These are phyloP conservation scores for Aspergillus sp. DNA, from an alignment of 2,329 filamentous ascomycete species.

Conservation along the genomic window DNA sequence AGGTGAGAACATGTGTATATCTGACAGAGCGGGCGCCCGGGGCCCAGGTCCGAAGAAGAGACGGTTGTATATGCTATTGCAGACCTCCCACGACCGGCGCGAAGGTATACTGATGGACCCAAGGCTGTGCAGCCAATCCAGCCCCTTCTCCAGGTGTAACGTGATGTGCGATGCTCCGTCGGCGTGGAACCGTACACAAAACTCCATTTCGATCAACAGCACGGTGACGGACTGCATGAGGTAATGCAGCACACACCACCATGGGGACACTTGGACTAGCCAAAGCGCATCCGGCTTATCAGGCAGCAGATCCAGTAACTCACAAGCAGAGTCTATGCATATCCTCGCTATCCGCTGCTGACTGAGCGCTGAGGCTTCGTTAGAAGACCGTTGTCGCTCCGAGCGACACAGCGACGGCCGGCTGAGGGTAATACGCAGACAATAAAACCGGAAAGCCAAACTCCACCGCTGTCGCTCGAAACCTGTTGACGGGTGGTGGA, in stretches of 20 bases:
- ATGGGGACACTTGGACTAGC: slow-evolving; percentile 36
- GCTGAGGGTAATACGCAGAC: slow-evolving; percentile 29
- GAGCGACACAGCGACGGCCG: slow-evolving; percentile 42
- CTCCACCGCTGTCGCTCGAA: slow-evolving; percentile 35
- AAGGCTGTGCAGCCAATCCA: slow-evolving; percentile 1
- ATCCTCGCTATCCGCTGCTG: slow-evolving; percentile 11
- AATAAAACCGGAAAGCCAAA: slow-evolving; percentile 36
- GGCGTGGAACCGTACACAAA: slow-evolving; percentile 7
- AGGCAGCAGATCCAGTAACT: slow-evolving; percentile 37
- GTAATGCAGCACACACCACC: slow-evolving; percentile 44
- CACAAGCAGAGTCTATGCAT: slow-evolving; percentile 40
- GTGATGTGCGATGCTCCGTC: slow-evolving; percentile 5
- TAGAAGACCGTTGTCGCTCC: slow-evolving; percentile 23
- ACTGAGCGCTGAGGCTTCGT: slow-evolving; percentile 35
- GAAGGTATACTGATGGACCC: not conserved
- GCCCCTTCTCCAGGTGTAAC: not conserved
- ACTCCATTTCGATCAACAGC: slow-evolving; percentile 32
- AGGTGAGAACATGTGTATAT: not conserved
- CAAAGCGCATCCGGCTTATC: slow-evolving; percentile 24
- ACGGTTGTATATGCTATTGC: slow-evolving; percentile 7
- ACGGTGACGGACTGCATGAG: slow-evolving; percentile 42
- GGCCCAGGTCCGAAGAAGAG: slow-evolving; percentile 1
- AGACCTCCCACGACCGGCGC: slow-evolving; percentile 1
- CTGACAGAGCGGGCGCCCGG: not conserved
- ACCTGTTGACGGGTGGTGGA: slow-evolving; percentile 9